These are phyloP conservation scores for Pythium periplocum DNA, from an alignment of 352 stramenopile species.

Conservation along the genomic window DNA sequence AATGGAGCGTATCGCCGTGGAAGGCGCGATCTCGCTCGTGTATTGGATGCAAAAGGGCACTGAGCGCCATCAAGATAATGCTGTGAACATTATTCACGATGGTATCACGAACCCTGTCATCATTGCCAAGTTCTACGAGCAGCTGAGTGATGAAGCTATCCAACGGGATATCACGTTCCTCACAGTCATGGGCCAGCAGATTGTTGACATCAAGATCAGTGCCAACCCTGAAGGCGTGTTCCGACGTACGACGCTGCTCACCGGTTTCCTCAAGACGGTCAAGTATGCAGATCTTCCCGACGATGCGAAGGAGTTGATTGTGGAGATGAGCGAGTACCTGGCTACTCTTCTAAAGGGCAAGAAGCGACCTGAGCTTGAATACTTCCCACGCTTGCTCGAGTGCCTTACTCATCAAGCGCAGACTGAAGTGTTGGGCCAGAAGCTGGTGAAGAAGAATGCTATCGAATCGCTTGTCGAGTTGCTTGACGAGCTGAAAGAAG, in stretches of 20 bases:
- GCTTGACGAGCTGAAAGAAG: conserved; percentile 32
- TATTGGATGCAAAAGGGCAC: conserved; percentile 86
- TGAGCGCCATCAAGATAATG: conserved; percentile 77
- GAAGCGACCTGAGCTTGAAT: conserved; percentile 12
- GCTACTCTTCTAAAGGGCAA: conserved; percentile 20
- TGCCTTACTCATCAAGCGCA: conserved; percentile 34
- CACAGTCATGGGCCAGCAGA: conserved; percentile 53
- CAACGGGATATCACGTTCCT: conserved; percentile 61
- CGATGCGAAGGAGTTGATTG: conserved; percentile 54
- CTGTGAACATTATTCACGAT: conserved; percentile 65
- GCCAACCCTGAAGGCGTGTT: conserved; percentile 49
- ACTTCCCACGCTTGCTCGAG: conserved; percentile 25
- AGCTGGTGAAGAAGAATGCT: conserved; percentile 42
- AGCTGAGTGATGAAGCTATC: conserved; percentile 41
- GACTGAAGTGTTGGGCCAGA: conserved; percentile 27
- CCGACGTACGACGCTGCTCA: conserved; percentile 61
- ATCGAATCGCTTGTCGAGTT: conserved; percentile 52
- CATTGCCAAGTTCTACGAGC: conserved; percentile 52
- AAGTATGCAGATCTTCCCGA: conserved; percentile 33
- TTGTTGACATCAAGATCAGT: conserved; percentile 59
- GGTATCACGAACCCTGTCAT: conserved; percentile 38
- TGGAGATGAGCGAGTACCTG: conserved; percentile 53
- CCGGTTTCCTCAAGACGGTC: conserved; percentile 42
- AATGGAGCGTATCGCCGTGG: conserved; percentile 71
- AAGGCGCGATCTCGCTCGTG: conserved; percentile 59